Evolutionary conservation across 148 eudicot species (phyloP).

Genomic region (Persicaria maculosa): DNA sequence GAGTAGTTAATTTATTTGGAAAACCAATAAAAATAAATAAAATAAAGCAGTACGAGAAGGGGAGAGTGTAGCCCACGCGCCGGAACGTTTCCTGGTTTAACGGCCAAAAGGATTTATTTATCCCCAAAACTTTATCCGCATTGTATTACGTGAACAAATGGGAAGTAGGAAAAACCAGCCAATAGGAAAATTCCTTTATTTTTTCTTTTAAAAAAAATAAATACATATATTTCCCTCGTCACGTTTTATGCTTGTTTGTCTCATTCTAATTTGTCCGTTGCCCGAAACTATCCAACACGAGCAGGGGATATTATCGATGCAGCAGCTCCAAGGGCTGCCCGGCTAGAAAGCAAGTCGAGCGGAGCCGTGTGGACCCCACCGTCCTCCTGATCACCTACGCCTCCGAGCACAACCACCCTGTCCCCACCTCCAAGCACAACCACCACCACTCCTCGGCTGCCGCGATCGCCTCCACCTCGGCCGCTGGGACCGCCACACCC

Average conservation of each 20-base stretch:
- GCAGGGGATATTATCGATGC: slow-evolving; percentile 64
- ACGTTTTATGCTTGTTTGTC: background rate
- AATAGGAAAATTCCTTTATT: background rate
- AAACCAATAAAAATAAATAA: background rate
- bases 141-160: slow-evolving; percentile 5
- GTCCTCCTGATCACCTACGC: slow-evolving; percentile 50
- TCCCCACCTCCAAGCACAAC: slow-evolving; percentile 38
- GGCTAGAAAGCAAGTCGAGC: slow-evolving; percentile 65
- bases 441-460: slow-evolving; percentile 22
- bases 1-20: too few species aligned
- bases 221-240: background rate
- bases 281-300: background rate
- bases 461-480: background rate
- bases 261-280: background rate
- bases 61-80: background rate
- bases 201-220: background rate
- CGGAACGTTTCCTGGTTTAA: background rate
- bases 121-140: slow-evolving; percentile 3
- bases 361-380: slow-evolving; percentile 53
- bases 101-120: background rate
- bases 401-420: slow-evolving; percentile 53
- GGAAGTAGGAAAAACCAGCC: background rate
- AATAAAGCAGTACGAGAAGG: background rate
- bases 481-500: slow-evolving; percentile 4
- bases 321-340: slow-evolving; percentile 69